Evolutionary conservation across 1,284 basidiomycete species (phyloP).

Genomic region (Rhodotorula glutinis): DNA sequence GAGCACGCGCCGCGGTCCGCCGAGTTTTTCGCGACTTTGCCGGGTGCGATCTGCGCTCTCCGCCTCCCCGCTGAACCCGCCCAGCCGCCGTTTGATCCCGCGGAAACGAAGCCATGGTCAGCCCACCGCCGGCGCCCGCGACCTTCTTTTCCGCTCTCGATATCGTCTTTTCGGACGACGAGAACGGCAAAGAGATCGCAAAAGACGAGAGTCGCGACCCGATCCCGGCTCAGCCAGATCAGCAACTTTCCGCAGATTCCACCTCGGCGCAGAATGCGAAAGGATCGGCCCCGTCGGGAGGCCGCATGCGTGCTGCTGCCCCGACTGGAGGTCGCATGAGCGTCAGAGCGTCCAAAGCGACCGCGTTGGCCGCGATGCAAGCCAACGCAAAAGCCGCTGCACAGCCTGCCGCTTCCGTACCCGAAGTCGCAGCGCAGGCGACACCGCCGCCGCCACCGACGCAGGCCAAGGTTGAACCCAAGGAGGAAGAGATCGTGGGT

Average conservation of each 20-base stretch:
- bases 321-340: constrained; percentile 20
- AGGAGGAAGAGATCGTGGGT: constrained; percentile 10
- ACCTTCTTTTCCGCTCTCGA: constrained; percentile 20
- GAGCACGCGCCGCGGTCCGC: too few relatives aligned
- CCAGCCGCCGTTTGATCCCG: too few relatives aligned
- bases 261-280: too few relatives aligned
- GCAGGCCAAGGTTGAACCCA: neutral
- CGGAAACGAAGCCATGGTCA: constrained; percentile 3
- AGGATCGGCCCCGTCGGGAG: neutral
- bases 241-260: too few relatives aligned
- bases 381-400: neutral
- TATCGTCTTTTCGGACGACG: constrained; percentile 20
- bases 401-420: neutral
- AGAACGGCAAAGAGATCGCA: neutral
- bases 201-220: neutral
- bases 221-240: neutral
- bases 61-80: neutral
- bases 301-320: constrained; percentile 3
- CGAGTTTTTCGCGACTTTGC: too few relatives aligned
- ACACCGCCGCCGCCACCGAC: neutral
- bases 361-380: constrained; percentile 14
- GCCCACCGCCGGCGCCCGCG: constrained; percentile 3
- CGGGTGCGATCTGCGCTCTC: neutral
- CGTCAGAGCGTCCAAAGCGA: constrained; percentile 19
- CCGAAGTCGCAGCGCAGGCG: neutral